phyloP scores from a whole-genome alignment of 805 yeast genomes.

The Spathaspora arborariae region DNA sequence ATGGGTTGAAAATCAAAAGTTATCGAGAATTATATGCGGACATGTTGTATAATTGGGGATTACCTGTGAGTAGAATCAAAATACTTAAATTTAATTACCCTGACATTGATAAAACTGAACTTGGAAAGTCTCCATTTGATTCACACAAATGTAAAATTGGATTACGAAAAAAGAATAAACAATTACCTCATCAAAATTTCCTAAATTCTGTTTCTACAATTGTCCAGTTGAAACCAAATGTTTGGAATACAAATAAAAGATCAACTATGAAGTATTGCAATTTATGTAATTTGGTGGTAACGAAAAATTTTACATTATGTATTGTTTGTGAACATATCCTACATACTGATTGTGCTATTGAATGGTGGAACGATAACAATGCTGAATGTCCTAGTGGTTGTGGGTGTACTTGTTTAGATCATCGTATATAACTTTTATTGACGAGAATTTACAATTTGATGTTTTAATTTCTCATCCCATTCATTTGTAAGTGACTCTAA shows the following conservation, averaged over 20 bases:
- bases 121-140: constrained; percentile 13
- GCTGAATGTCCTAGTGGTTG: constrained; percentile 77
- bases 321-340: constrained; percentile 71
- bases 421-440: constrained; percentile 15
- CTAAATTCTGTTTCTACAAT: constrained; percentile 24
- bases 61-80: constrained; percentile 75
- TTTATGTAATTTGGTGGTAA: constrained; percentile 59
- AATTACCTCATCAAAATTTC: constrained; percentile 16
- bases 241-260: constrained; percentile 29
- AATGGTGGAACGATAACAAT: constrained; percentile 63
- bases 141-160: constrained; percentile 35
- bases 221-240: constrained; percentile 17
- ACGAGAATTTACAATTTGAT: constrained; percentile 63
- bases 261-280: constrained; percentile 48
- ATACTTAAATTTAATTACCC: constrained; percentile 66
- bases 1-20: constrained; percentile 29
- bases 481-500: constrained; percentile 51
- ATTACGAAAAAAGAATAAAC: constrained; percentile 18
- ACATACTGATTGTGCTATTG: constrained; percentile 73
- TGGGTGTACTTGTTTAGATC: constrained; percentile 65
- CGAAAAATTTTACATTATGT: constrained; percentile 63
- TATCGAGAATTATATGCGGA: constrained; percentile 73
- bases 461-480: constrained; percentile 74
- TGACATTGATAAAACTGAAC: constrained; percentile 7
- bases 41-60: constrained; percentile 76